These are phyloP conservation scores for Tolypocladium paradoxum DNA, from an alignment of 2,329 filamentous ascomycete genomes.

Conservation along the genomic window DNA sequence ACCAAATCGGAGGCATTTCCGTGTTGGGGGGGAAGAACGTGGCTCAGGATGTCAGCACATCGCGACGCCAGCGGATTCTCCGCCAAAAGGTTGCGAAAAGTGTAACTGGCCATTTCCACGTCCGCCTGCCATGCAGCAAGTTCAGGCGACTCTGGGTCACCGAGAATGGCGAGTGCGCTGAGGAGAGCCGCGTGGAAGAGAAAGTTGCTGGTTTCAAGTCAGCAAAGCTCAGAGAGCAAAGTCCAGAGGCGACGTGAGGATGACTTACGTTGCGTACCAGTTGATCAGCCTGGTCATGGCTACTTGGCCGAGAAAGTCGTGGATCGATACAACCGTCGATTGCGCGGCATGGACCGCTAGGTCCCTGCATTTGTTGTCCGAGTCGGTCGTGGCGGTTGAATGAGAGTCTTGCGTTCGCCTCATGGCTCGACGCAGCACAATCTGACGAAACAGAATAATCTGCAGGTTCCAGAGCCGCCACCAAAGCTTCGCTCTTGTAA, in stretches of 20 bases:
- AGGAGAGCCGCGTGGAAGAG: conserved; percentile 21
- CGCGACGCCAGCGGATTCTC: conserved; percentile 14
- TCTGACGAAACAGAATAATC: conserved; percentile 18
- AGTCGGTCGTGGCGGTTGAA: conserved; percentile 4
- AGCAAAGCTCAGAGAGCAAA: background rate
- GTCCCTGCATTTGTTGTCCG: conserved; percentile 12
- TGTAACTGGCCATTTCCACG: conserved; percentile 14
- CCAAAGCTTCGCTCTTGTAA: conserved; percentile 16
- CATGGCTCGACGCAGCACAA: conserved; percentile 15
- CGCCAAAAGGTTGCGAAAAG: conserved; percentile 12
- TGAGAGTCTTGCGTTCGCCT: conserved; percentile 6
- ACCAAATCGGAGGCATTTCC: background rate
- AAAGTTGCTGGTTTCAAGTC: conserved; percentile 12
- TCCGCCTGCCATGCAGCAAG: conserved; percentile 15
- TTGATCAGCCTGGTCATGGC: conserved; percentile 13
- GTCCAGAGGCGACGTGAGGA: background rate
- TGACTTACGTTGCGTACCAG: conserved; percentile 17
- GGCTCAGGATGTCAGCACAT: conserved; percentile 16
- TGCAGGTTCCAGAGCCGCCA: conserved; percentile 22
- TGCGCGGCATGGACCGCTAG: conserved; percentile 15
- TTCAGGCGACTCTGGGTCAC: conserved; percentile 14
- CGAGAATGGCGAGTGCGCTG: conserved; percentile 15
- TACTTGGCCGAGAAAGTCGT: conserved; percentile 10
- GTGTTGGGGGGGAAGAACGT: conserved; percentile 10
- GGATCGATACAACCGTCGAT: conserved; percentile 15